Base-by-base conservation (phyloP, 192 early-diverging fungal genomes). In the Backusella luteola region DNA sequence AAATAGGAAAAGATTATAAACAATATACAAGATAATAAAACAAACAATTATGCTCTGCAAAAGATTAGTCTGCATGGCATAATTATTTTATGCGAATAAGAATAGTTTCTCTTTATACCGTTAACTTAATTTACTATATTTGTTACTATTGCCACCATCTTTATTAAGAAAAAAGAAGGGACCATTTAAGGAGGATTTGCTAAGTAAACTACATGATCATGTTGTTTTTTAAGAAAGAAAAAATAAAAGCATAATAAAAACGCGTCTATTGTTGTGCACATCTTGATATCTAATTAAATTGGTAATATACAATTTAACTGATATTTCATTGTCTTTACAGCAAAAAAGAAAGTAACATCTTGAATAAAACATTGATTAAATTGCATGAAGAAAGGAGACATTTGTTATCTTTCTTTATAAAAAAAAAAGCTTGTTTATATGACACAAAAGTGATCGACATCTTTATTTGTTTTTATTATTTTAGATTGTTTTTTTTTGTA, bases 131-230 rank as follows among this genome's bases (percentile, higher is more conserved):
- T 59, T 59, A 59, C n/a, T 26, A 59, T 59, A 59, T 59, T 59
- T 59, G 53, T 59, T 59, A 59, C 53, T 59, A 59, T 59, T 59
- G 53, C 53, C 21, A 59, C 53, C 53, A 59, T 59, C 8, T 59
- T 59, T 19, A 6, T 49, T 7, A 49, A 44, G 15, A 44, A 49
- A 49, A 49, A 49, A 49, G 46, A 59, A 59, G 53, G 53, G 53
- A 59, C 0, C 2, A 26, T 59, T 59, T 9, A 59, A 26, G 53
- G 53, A 59, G 53, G 53, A 56, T 56, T 8, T 56, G 21, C 53
- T 56, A 23, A 56, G 53, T 56, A 56, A 23, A 56, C 19, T n/a
- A 56, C 21, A 56, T 7, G 14, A 44, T 15, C 12, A 15, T 44
- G 15, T 46, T 46, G 19, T 17, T 17, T 42, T 42, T 42, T 42